Evolutionary conservation across 306 rosid genomes (phyloP), one percentile per base, ranked within the genome.

Genomic region (cucumber (Cucumis sativus)): DNA sequence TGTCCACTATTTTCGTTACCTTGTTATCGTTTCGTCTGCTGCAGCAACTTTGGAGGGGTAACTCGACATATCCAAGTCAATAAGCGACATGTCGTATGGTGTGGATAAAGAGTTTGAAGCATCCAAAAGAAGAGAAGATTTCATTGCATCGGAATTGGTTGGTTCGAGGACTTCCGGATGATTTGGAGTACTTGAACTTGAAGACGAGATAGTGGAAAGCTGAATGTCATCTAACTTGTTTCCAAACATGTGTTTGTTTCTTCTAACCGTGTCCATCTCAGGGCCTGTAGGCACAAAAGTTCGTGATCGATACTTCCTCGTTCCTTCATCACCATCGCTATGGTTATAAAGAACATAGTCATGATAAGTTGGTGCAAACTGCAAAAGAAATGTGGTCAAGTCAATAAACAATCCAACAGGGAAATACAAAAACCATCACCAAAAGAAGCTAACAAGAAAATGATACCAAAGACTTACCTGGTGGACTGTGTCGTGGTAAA

Each of bases 331-430:
- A 16, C 97, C 91, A 77, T 92, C 99, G n/a, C 86, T 84, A 83
- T 87, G 95, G 82, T 88, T 96, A 81, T 96, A 96, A 64, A 96
- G 98, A 52, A 96, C 99, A 80, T 96, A 96, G 82, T 96, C 99
- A 79, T 96, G 99, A 81, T 96, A 96, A 8, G 98, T 96, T 41
- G 99, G 99, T 76, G 99, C 98, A 79, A 96, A 96, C 99, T 96
- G 91, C 88, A 83, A 85, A 74, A 23, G 35, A 56, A 66, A 58
- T 6, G 79, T 40, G 56, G 41, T 75, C 5, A 40, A 52, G 57
- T 39, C 66, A 58, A 71, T 75, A 21, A 75, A 75, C 57, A 35
- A 40, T 16, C 77, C 62, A 52, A 28, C 61, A 73, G 30, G 30
- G 62, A 73, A 21, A 73, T 30, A 18, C 62, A 52, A 52, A 73